Evolutionary conservation across 768 basidiomycete species (phyloP).

Genomic region (Chalciporus chontae): DNA sequence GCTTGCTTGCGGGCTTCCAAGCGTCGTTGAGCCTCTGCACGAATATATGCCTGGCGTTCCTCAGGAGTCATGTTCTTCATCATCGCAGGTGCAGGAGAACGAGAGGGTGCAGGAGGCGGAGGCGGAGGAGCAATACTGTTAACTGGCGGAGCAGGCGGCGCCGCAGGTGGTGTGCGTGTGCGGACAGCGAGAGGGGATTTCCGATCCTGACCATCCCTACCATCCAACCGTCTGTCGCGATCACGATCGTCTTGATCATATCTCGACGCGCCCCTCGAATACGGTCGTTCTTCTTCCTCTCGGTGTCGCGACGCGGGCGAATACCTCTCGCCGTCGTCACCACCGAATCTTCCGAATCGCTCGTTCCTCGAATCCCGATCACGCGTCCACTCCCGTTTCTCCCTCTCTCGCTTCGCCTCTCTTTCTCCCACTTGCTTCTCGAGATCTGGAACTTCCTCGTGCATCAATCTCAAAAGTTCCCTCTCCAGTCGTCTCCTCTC

Average conservation of each 20-base stretch:
- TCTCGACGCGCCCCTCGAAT: slow-evolving; percentile 42
- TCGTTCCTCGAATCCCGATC: slow-evolving; percentile 86
- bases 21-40: slow-evolving; percentile 75
- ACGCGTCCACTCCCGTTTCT: slow-evolving; percentile 73
- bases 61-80: slow-evolving; percentile 82
- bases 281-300: slow-evolving; percentile 52
- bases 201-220: slow-evolving; percentile 29
- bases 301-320: slow-evolving; percentile 30
- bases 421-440: slow-evolving; percentile 79
- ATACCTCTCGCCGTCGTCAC: slow-evolving; percentile 33
- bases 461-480: slow-evolving; percentile 80
- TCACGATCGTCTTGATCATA: slow-evolving; percentile 38
- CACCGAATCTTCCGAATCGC: slow-evolving; percentile 66
- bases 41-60: slow-evolving; percentile 74
- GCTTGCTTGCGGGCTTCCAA: slow-evolving; percentile 83
- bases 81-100: slow-evolving; percentile 55
- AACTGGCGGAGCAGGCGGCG: slow-evolving; percentile 45
- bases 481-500: slow-evolving; percentile 85
- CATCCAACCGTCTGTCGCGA: slow-evolving; percentile 35
- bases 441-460: slow-evolving; percentile 88
- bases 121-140: slow-evolving; percentile 41
- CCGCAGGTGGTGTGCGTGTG: slow-evolving; percentile 45
- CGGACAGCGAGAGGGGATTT: slow-evolving; percentile 27
- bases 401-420: slow-evolving; percentile 71
- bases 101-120: slow-evolving; percentile 48